A percentile compares a stretch with the other conserved stretches of the same genome.
Conservation (phyloP, 2,329 filamentous ascomycete species). For the Chaetothyriales sp. region DNA sequence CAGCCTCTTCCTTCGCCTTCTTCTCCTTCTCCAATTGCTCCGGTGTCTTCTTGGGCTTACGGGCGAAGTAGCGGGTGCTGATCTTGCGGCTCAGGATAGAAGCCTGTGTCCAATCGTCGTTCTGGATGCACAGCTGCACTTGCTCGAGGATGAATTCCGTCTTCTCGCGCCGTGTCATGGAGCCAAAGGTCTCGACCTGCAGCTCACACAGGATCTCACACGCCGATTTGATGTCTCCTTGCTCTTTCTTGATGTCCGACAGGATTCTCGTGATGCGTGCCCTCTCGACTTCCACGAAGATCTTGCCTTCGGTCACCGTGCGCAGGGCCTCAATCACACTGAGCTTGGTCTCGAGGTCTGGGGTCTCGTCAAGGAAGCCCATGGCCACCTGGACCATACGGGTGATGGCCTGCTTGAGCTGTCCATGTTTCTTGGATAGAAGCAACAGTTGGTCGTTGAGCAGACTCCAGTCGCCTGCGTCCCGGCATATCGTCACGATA, state of each 20-base stretch:
- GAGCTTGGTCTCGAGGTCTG: constrained; percentile 73
- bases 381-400: constrained; percentile 98
- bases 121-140: constrained; percentile 87
- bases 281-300: constrained; percentile 97
- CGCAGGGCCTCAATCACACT: constrained; percentile 87
- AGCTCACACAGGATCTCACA: constrained; percentile 91
- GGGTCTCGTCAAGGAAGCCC: constrained; percentile 74
- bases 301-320: constrained; percentile 98
- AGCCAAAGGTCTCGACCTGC: constrained; percentile 97
- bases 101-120: constrained; percentile 89
- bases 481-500: constrained; percentile 88
- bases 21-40: constrained; percentile 83
- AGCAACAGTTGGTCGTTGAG: constrained; percentile 93
- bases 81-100: constrained; percentile 92
- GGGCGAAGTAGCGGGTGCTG: constrained; percentile 77
- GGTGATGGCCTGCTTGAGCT: constrained; percentile 96
- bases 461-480: constrained; percentile 80
- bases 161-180: constrained; percentile 94
- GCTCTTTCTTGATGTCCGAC: constrained; percentile 91
- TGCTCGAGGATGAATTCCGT: constrained; percentile 97
- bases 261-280: constrained; percentile 88
- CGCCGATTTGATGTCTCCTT: constrained; percentile 80
- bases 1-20: constrained; percentile 73
- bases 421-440: constrained; percentile 97
- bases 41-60: constrained; percentile 77